Base-by-base conservation (phyloP, 495 filamentous ascomycete species). In the Niebla homalea region DNA sequence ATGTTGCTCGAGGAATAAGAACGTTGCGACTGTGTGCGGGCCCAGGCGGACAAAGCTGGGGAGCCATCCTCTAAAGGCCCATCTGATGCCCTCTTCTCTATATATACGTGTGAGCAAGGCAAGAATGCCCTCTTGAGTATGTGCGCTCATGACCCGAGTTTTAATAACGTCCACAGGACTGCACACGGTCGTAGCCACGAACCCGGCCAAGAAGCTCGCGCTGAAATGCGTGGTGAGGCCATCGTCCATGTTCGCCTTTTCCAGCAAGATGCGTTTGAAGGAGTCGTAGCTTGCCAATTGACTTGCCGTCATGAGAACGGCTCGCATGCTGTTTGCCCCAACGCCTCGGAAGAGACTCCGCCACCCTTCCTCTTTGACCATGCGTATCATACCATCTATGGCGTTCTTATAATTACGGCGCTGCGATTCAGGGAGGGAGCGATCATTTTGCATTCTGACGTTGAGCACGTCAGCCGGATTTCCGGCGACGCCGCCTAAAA, bases 31-130 rank as follows among this genome's bases (percentile, higher is more conserved):
- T 3, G 92, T 98, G 72, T 98, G 92, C 38, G 83, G 83, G 21
- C 83, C 93, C 50, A 98, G 61, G n/a, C 92, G 75, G 50, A 95
- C 80, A 63, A 98, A 98, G 59, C 87, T 92, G 10, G 92, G 92
- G 40, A 94, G 83, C 92, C 92, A 98, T n/a, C 92, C 92, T 60
- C 83, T 82, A 67, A 96, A 97, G 76, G 89, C 85, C 92, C 92
- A 98, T 1, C 70, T 64, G 41, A 86, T 63, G 23, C 90, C 90
- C 63, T 98, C 89, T 47, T 78, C 75, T 55, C 73, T 77, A 53
- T 79, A 81, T 25, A 89, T 84, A 36, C 87, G 81, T 5, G 67
- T 62, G 55, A 93, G 60, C 18, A 89, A 56, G 43, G 69, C 62
- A 6, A 71, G 54, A 16, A 90, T 69, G 36, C 75, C 74, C 45